A percentile compares a stretch with the other conserved stretches of the same genome.
These are phyloP conservation scores for Vairimorpha necatrix DNA, from an alignment of 371 early-diverging fungal species.

Conservation along the genomic window DNA sequence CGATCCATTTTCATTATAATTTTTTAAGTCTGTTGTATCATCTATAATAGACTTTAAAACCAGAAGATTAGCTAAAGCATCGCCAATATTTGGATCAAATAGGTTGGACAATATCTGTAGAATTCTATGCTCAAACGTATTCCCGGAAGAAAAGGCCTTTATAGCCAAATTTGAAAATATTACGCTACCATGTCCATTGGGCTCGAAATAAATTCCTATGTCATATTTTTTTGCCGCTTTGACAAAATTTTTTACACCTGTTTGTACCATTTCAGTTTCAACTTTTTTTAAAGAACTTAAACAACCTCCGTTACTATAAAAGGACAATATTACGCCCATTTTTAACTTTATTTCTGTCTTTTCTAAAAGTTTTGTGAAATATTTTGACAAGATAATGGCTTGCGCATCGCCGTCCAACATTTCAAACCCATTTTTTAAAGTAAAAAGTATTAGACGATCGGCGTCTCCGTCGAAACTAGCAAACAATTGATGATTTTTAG, in stretches of 20 bases:
- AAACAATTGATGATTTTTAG: conserved; percentile 65
- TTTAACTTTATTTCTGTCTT: conserved; percentile 3
- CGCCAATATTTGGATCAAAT: conserved; percentile 73
- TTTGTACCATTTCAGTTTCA: conserved; percentile 68
- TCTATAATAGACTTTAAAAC: conserved; percentile 83
- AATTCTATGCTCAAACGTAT: conserved; percentile 16
- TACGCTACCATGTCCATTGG: conserved; percentile 98
- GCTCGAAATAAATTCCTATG: conserved; percentile 98
- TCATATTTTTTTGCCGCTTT: conserved; percentile 89
- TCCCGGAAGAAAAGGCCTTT: conserved; percentile 10
- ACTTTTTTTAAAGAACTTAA: conserved; percentile 42
- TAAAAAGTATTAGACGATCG: conserved; percentile 92
- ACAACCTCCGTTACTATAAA: conserved; percentile 60
- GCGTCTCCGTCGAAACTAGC: conserved; percentile 96
- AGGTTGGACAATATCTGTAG: conserved; percentile 21
- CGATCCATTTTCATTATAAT: conserved; percentile 65
- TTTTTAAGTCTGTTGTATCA: conserved; percentile 35
- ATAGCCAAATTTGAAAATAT: conserved; percentile 77
- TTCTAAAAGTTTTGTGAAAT: conserved; percentile 41
- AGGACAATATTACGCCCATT: conserved; percentile 55
- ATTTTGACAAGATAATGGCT: conserved; percentile 45
- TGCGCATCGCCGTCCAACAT: conserved; percentile 62
- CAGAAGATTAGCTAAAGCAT: conserved; percentile 91
- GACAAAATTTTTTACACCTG: conserved; percentile 98
- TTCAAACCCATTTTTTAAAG: conserved; percentile 52